Percentiles rank a stretch among this genome's conserved stretches.
These are phyloP conservation scores for Colletotrichum liriopes DNA, from an alignment of 2,329 filamentous ascomycete genomes.

Conservation along the genomic window DNA sequence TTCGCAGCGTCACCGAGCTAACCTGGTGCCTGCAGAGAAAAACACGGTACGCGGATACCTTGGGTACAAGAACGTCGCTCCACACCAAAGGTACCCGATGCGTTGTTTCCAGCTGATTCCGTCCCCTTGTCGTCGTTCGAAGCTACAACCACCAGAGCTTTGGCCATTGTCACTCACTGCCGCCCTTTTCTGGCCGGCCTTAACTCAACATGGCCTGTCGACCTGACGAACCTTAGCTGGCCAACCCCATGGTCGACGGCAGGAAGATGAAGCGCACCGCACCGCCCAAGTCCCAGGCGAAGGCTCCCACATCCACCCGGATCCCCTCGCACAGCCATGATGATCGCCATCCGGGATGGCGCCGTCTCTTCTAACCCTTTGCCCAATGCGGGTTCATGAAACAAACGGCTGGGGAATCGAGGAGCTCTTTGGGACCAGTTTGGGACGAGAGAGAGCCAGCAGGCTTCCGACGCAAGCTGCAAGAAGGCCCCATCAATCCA, in stretches of 20 bases:
- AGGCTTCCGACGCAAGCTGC: conserved; percentile 32
- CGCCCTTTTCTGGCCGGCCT: neutral
- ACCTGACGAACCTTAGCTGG: neutral
- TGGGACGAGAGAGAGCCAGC: conserved; percentile 35
- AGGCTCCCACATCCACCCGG: conserved; percentile 4
- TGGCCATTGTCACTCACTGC: conserved; percentile 23
- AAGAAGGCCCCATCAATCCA: conserved; percentile 30
- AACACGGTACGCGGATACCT: conserved; percentile 8
- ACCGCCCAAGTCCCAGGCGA: neutral
- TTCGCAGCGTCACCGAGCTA: conserved; percentile 41
- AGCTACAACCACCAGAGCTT: conserved; percentile 29
- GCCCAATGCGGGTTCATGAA: conserved; percentile 34
- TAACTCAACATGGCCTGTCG: conserved; percentile 1
- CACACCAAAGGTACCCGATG: conserved; percentile 27
- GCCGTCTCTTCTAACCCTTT: conserved; percentile 33
- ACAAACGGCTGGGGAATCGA: conserved; percentile 22
- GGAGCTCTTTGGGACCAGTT: conserved; percentile 5
- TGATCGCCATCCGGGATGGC: conserved; percentile 38
- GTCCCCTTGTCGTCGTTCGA: conserved; percentile 1
- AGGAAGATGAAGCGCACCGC: neutral
- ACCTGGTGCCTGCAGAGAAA: conserved; percentile 14
- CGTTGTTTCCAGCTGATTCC: conserved; percentile 9
- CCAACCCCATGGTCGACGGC: conserved; percentile 3
- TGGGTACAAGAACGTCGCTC: neutral
- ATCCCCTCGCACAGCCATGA: conserved; percentile 33